Evolutionary conservation across 306 rosid genomes (phyloP).

Genomic region (Quercus agrifolia): DNA sequence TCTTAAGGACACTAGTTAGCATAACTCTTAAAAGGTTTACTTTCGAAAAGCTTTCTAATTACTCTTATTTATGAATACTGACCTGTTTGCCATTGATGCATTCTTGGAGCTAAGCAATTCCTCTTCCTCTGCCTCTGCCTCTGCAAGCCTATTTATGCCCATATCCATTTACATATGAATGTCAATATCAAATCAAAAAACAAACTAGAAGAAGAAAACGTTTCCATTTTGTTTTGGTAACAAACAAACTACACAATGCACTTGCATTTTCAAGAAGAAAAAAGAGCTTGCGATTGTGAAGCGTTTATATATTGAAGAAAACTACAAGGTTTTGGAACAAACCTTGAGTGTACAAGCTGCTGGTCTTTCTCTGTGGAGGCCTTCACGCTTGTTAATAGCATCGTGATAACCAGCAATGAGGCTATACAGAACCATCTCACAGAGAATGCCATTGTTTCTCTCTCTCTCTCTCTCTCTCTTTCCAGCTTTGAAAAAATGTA

Average conservation of each 20-base stretch:
- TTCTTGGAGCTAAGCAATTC: slow-evolving; percentile 48
- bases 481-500: background rate
- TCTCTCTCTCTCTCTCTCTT: background rate
- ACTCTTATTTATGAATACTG: slow-evolving; percentile 5
- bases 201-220: too few species aligned
- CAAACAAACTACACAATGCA: too few species aligned
- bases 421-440: slow-evolving; percentile 15
- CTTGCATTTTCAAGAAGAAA: background rate
- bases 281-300: background rate
- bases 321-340: background rate
- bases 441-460: slow-evolving; percentile 49
- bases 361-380: slow-evolving; percentile 23
- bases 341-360: slow-evolving; percentile 47
- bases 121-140: slow-evolving; percentile 39
- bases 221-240: too few species aligned
- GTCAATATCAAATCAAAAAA: too few species aligned
- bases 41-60: too few species aligned
- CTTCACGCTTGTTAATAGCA: slow-evolving; percentile 24
- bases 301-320: background rate
- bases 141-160: slow-evolving; percentile 32
- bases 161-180: too few species aligned
- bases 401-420: slow-evolving; percentile 22
- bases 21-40: too few species aligned
- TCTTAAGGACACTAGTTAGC: too few species aligned
- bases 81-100: slow-evolving; percentile 73